Percentiles rank a stretch among this genome's conserved stretches.
These are phyloP conservation scores for Bacterosira constricta DNA, from an alignment of 108 stramenopile species.

Conservation along the genomic window DNA sequence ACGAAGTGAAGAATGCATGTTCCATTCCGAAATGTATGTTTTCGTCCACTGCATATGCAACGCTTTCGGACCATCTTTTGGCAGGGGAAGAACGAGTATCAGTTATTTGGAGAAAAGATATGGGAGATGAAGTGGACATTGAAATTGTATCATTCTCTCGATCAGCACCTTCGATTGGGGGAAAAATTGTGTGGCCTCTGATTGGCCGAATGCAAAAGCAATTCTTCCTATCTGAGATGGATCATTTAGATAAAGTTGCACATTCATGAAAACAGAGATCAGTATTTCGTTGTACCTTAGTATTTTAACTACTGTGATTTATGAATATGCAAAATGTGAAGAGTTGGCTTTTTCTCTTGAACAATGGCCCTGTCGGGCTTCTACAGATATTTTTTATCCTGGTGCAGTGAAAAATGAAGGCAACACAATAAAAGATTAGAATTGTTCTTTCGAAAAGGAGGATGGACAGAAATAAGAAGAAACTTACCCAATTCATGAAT, in stretches of 20 bases:
- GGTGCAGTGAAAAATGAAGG: not conserved
- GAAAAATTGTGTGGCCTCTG: constrained; percentile 37
- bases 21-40: not conserved
- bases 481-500: constrained; percentile 84
- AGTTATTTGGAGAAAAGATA: constrained; percentile 19
- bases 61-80: constrained; percentile 35
- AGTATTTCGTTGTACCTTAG: not conserved
- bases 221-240: constrained; percentile 37
- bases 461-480: constrained; percentile 9
- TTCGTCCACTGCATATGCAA: constrained; percentile 36
- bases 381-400: not conserved
- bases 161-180: constrained; percentile 23
- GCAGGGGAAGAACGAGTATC: constrained; percentile 43
- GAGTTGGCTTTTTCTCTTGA: not conserved
- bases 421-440: not conserved
- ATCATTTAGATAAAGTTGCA: constrained; percentile 24
- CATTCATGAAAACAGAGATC: not conserved
- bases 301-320: no score
- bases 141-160: constrained; percentile 40
- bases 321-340: not conserved
- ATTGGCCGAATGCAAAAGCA: constrained; percentile 33
- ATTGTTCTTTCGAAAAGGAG: constrained; percentile 8
- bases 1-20: constrained; percentile 12
- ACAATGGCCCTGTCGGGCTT: not conserved
- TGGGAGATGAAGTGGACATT: constrained; percentile 21